These are phyloP conservation scores for barley (Hordeum vulgare) DNA, from an alignment of 176 grass and related monocot genomes.

Conservation along the genomic window MorexV3_pseudomolecules_assembly NC_058520.1:458255518-458256017, in stretches of 20 bases:
- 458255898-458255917: slow-evolving; percentile 73
- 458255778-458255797: slow-evolving; percentile 50
- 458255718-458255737: not conserved
- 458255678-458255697: slow-evolving; percentile 3
- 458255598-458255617: slow-evolving; percentile 10
- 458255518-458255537: slow-evolving; percentile 13
- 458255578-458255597: not conserved
- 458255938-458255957: not conserved
- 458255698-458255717: slow-evolving; percentile 18
- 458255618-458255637: slow-evolving; percentile 20
- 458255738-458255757: not conserved
- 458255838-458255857: slow-evolving; percentile 49
- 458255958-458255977: not conserved
- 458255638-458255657: not conserved
- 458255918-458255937: not conserved
- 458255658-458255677: not conserved
- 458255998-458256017: not conserved
- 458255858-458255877: slow-evolving; percentile 78
- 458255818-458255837: slow-evolving; percentile 91
- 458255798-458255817: slow-evolving; percentile 81
- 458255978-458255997: not conserved
- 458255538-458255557: not conserved
- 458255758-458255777: not conserved
- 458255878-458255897: slow-evolving; percentile 88
- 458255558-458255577: not conserved